phyloP scores from a whole-genome alignment of 2,329 filamentous ascomycete species.

The Lojkania enalia region DNA sequence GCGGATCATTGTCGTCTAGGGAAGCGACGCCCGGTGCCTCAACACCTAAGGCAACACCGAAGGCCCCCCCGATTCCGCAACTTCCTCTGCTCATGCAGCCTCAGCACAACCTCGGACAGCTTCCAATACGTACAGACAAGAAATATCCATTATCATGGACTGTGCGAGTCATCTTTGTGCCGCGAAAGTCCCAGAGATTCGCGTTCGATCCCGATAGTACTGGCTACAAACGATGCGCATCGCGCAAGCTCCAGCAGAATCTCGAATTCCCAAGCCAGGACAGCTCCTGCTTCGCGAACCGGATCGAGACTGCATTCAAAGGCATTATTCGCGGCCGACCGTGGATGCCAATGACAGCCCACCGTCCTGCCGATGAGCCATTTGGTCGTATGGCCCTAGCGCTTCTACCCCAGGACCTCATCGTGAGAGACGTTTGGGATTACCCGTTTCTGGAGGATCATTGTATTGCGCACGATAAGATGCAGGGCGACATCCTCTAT shows the following conservation, averaged over 20 bases:
- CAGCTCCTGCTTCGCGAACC: slow-evolving; percentile 41
- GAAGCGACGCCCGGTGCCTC: slow-evolving; percentile 35
- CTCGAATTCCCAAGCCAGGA: slow-evolving; percentile 43
- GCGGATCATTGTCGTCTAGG: slow-evolving; percentile 22
- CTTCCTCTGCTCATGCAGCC: slow-evolving; percentile 34
- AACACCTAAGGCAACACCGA: slow-evolving; percentile 33
- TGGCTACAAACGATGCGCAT: slow-evolving; percentile 43
- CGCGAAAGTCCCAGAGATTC: slow-evolving; percentile 40
- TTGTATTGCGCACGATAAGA: slow-evolving; percentile 48
- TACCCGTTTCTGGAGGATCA: slow-evolving; percentile 47
- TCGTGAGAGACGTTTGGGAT: slow-evolving; percentile 44
- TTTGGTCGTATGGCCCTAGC: slow-evolving; percentile 46
- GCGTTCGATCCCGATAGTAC: slow-evolving; percentile 45
- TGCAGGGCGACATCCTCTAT: slow-evolving; percentile 47
- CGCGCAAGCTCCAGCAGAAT: slow-evolving; percentile 45
- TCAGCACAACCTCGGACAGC: slow-evolving; percentile 33
- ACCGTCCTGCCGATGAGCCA: slow-evolving; percentile 43
- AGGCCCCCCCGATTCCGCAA: slow-evolving; percentile 30
- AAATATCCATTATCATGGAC: slow-evolving; percentile 43
- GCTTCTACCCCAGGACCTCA: slow-evolving; percentile 37
- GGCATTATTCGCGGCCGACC: slow-evolving; percentile 41
- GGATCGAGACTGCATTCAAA: slow-evolving; percentile 43
- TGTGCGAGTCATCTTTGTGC: slow-evolving; percentile 44
- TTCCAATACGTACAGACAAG: slow-evolving; percentile 45
- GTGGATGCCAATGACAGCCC: slow-evolving; percentile 47